Evolutionary conservation across 225 moss, liverwort and hornwort species (phyloP), one percentile per base, ranked within the genome.

Genomic region (Pleurozium schreberi): DNA sequence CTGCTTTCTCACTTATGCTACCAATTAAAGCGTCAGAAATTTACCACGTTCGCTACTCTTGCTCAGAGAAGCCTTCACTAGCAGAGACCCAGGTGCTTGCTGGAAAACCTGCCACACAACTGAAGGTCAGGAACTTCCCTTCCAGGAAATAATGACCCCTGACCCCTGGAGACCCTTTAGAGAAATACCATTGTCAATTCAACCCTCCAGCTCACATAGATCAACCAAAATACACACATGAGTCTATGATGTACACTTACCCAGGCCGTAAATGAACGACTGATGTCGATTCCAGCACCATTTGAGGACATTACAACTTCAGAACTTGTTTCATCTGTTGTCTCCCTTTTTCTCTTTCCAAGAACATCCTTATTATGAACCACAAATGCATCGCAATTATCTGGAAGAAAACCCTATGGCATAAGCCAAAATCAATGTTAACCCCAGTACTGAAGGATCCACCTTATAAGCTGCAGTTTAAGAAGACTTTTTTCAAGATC

Each of bases 11-110:
- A 80, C 30, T 43, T 65, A 57, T 4, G 23, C 50, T 62, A 81
- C 59, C 18, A 55, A 38, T 52, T 11, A 43, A 52, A 75, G 71
- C 64, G 81, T 81, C 31, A 77, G 74, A 75, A 84, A 40, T 77
- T 87, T 91, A 88, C 95, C 95, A 89, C 88, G 88, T 84, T 94
- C 84, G 70, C 80, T 91, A 84, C 92, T 94, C 89, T 95, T 96
- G 66, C 70, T 85, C 83, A 94, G 66, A 60, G 96, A 95, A 60
- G 96, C 93, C 90, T 95, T 95, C 90, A 99, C 88, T 42, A 99
- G 89, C 68, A 99, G 91, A 75, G 95, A 93, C 89, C 99, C 99
- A 33, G 99, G 99, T 63, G 95, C 96, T 85, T 97, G 97, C 89
- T 97, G 97, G 86, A 95, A 96, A 65, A 97, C 97, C 99, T 99